Evolutionary conservation across 106 monocot species (phyloP), one percentile per base, ranked within the genome.

Genomic region (Amphibolis antarctica): DNA sequence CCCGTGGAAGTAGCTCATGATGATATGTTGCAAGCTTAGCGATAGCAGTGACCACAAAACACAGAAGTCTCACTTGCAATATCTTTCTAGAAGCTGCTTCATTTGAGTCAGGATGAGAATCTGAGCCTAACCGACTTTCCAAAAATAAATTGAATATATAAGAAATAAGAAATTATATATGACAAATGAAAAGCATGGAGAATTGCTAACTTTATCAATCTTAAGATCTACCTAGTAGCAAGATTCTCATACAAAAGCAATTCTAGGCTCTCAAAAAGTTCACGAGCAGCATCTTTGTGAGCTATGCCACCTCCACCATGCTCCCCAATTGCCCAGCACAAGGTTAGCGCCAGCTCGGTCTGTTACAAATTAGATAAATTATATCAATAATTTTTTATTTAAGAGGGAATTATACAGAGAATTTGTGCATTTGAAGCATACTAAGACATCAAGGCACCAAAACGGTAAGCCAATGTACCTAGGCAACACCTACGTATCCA

Each of bases 261-360:
- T 78, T 89, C 94, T 67, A 89, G 74, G 73, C 80, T 96, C 72
- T 89, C 94, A 71, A 89, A 96, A 28, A 89, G 86, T 64, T 86
- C 89, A 7, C 84, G 77, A 67, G 86, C 89, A 46, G 81, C 82
- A 75, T 96, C 82, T 50, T 84, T 89, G 76, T 82, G 66, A 54
- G 79, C 68, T 66, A 54, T 69, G 10, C 89, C 89, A 64, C 89
- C 89, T 46, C 77, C 94, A 69, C 89, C 94, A 80, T 89, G 79
- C 74, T 89, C 94, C 22, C 94, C 89, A 74, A 96, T 89, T 47
- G 86, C 94, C 89, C 89, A 96, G 64, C 89, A 96, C 60, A 96
- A 76, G 48, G 89, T 74, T 66, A 96, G 66, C 51, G 86, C 86
- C 66, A 96, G 68, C 73, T 86, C 89, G 55, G 86, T 89, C 86